Conservation (phyloP, 2,329 filamentous ascomycete species). For the Pestalotiopsis sp. region DNA sequence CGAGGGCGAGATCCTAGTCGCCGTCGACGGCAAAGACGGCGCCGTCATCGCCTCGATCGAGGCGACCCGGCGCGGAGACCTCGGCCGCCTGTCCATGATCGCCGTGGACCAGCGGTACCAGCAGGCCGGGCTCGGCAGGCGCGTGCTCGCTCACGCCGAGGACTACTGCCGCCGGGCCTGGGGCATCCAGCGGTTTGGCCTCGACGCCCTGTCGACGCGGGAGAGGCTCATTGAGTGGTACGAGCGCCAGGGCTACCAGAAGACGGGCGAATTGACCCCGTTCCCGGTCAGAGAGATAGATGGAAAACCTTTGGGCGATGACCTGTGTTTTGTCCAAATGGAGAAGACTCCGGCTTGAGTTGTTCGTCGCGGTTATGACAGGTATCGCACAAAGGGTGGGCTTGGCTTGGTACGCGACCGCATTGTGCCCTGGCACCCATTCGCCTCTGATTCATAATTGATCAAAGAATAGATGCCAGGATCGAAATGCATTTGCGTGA, state of each 20-base stretch:
- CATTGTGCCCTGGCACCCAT: no score
- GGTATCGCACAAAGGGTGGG: no score
- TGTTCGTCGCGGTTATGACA: slow-evolving; percentile 18
- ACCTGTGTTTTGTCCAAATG: slow-evolving; percentile 42
- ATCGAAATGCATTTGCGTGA: no score
- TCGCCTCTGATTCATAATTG: no score
- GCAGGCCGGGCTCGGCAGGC: slow-evolving; percentile 45
- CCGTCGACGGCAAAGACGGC: slow-evolving; percentile 14
- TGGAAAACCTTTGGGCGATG: slow-evolving; percentile 39
- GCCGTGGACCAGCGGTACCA: slow-evolving; percentile 47
- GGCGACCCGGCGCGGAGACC: slow-evolving; percentile 30
- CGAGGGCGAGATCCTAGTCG: slow-evolving; percentile 34
- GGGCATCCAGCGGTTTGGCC: slow-evolving; percentile 39
- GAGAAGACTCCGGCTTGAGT: slow-evolving; percentile 16
- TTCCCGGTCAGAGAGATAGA: slow-evolving; percentile 41
- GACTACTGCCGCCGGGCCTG: slow-evolving; percentile 34
- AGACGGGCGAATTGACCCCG: slow-evolving; percentile 39
- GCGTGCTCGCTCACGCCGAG: slow-evolving; percentile 45
- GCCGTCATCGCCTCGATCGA: slow-evolving; percentile 47
- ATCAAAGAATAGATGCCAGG: no score
- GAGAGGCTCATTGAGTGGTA: slow-evolving; percentile 51
- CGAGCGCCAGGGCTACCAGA: slow-evolving; percentile 41
- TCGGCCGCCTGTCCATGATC: slow-evolving; percentile 50
- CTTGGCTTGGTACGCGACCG: no score
- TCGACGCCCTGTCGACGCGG: slow-evolving; percentile 46